Percentiles rank a stretch among this genome's conserved stretches.
These are phyloP conservation scores for Erodium trifolium DNA, from an alignment of 441 rosid species.

Conservation along the genomic window DNA sequence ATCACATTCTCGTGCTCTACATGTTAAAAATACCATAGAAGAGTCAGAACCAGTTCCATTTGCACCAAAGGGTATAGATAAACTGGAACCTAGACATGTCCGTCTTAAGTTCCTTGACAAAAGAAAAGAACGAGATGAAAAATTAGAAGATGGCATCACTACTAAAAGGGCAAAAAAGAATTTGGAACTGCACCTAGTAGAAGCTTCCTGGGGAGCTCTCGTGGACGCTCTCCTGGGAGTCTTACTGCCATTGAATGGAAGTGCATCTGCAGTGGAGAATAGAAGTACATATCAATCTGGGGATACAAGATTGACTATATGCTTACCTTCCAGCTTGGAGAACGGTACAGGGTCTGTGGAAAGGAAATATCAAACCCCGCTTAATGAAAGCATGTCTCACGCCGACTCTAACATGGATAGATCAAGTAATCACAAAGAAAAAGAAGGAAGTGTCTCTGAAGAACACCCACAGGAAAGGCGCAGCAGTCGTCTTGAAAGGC, in stretches of 20 bases:
- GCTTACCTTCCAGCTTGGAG: conserved; percentile 39
- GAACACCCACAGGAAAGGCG: conserved; percentile 96
- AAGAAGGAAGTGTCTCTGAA: conserved; percentile 40
- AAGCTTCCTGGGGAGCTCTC: conserved; percentile 72
- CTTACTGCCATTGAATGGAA: conserved; percentile 42
- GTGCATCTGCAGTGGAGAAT: conserved; percentile 27
- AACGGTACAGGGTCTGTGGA: conserved; percentile 33
- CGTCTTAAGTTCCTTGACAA: conserved; percentile 86
- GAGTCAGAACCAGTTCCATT: conserved; percentile 71
- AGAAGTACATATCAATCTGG: conserved; percentile 45
- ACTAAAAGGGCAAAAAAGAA: conserved; percentile 49
- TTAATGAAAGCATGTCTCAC: conserved; percentile 34
- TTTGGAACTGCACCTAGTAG: conserved; percentile 49
- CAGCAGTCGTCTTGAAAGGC: conserved; percentile 94
- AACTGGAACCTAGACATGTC: conserved; percentile 74
- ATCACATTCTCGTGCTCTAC: conserved; percentile 90
- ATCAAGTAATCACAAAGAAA: conserved; percentile 39
- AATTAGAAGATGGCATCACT: conserved; percentile 37
- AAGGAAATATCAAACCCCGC: conserved; percentile 31
- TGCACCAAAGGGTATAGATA: conserved; percentile 95
- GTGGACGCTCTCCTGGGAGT: conserved; percentile 60
- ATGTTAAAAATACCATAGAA: conserved; percentile 71
- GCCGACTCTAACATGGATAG: conserved; percentile 43
- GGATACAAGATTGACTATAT: conserved; percentile 57
- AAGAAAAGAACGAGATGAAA: conserved; percentile 60